phyloP scores from a whole-genome alignment of 371 early-diverging fungal genomes.

The Mortierella sp. region DNA sequence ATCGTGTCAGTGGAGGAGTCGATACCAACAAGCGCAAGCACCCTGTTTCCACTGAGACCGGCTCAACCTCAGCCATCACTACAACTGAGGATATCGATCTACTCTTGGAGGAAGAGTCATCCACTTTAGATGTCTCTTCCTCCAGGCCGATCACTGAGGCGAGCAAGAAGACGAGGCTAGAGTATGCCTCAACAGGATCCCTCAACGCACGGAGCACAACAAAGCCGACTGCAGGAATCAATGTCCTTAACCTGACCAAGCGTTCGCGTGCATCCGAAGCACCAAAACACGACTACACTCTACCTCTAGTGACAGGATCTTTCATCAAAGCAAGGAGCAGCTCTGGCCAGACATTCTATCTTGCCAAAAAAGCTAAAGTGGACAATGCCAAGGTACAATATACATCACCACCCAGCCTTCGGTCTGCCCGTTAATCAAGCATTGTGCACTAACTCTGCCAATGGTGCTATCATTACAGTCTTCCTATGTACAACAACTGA shows the following conservation, averaged over 20 bases:
- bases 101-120: constrained; percentile 18
- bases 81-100: constrained; percentile 18
- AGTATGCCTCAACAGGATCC: constrained; percentile 8
- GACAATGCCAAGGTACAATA: constrained; percentile 16
- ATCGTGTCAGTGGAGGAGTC: background rate
- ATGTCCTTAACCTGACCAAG: background rate
- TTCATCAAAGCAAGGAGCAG: constrained; percentile 37
- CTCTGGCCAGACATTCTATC: constrained; percentile 36
- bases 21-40: constrained; percentile 31
- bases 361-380: constrained; percentile 27
- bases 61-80: background rate
- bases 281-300: constrained; percentile 32
- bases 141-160: constrained; percentile 7
- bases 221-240: background rate
- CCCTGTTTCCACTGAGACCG: background rate
- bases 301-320: constrained; percentile 44
- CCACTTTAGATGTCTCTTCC: background rate
- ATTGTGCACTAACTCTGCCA: background rate
- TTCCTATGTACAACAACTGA: constrained; percentile 4
- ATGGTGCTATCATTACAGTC: background rate
- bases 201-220: background rate
- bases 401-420: too few species aligned
- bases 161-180: constrained; percentile 33
- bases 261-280: constrained; percentile 6
- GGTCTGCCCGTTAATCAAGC: background rate